A percentile compares a stretch with the other conserved stretches of the same genome.
Evolutionary conservation across 192 early-diverging fungal genomes (phyloP).

Genomic region (Spizellomyces sp.): DNA sequence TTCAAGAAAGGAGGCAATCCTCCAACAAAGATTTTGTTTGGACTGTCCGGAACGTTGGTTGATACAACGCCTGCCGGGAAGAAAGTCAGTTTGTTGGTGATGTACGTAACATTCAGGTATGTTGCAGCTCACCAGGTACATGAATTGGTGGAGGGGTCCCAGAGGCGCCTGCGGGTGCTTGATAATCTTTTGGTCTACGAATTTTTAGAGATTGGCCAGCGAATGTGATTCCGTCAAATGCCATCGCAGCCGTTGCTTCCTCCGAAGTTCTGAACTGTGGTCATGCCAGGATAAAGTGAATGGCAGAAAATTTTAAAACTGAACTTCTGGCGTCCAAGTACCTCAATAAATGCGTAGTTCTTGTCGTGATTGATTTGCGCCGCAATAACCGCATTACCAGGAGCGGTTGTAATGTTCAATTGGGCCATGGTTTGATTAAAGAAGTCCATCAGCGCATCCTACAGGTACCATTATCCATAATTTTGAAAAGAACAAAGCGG

Average conservation of each 20-base stretch:
- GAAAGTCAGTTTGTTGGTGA: background rate
- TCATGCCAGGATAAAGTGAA: background rate
- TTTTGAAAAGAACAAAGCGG: background rate
- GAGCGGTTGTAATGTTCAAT: slow-evolving; percentile 68
- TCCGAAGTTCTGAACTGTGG: slow-evolving; percentile 81
- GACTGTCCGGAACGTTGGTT: slow-evolving; percentile 87
- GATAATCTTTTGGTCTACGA: slow-evolving; percentile 93
- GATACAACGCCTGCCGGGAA: slow-evolving; percentile 67
- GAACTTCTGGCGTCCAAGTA: slow-evolving; percentile 31
- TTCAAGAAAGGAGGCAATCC: slow-evolving; percentile 86
- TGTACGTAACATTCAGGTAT: background rate
- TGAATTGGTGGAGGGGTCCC: slow-evolving; percentile 56
- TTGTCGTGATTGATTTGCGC: slow-evolving; percentile 93
- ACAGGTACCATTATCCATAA: slow-evolving; percentile 1
- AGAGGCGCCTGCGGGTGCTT: slow-evolving; percentile 49
- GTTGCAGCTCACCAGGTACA: slow-evolving; percentile 50
- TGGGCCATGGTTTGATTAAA: slow-evolving; percentile 87
- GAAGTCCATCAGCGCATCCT: slow-evolving; percentile 74
- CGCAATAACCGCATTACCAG: slow-evolving; percentile 71
- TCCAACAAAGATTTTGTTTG: slow-evolving; percentile 94
- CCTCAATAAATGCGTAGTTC: slow-evolving; percentile 95
- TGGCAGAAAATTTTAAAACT: background rate
- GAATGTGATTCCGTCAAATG: slow-evolving; percentile 90
- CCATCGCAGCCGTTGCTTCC: slow-evolving; percentile 88
- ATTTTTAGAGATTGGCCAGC: slow-evolving; percentile 83